Base-by-base conservation (phyloP, 139 green algal genomes). In the Yamagishiella unicocca region DNA sequence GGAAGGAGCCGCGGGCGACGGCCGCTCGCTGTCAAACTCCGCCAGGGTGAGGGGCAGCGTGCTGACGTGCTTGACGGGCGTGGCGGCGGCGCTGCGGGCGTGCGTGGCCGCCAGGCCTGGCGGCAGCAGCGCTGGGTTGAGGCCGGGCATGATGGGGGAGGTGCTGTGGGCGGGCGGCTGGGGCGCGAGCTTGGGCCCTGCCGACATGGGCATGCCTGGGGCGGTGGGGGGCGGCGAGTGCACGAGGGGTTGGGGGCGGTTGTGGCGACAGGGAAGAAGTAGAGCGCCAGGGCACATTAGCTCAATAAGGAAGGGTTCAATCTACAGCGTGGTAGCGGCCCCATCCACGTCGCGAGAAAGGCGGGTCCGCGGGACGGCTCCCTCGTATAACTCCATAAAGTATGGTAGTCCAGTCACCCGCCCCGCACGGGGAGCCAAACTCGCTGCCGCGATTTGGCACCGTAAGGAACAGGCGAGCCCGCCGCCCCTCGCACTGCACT, bases 61-160 rank as follows among this genome's bases (percentile, higher is more conserved):
- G 27, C 4, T 22, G 19, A 42, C n/a, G 54, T 55, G 40, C 62
- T 85, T 85, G 42, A 85, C 40, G 61, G 79, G 79, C 2, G 79
- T 85, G 61, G 27, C 61, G 42, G 61, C 40, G 19, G 79, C n/a
- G 42, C 79, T 85, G 61, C 79, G 79, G 0, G 61, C 79, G 43
- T 87, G 81, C 45, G 17, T 45, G 8, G 81, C 66, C 4, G 81
- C 66, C 17, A 84, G 55, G 77, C 81, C 29, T 8, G 64, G 64
- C 25, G 81, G 81, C 81, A 83, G 55, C 25, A 89, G 40, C n/a
- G 62, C 42, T 27, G 68, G 74, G 35, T 55, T 62, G 24, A 83
- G 55, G 29, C 72, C 72, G 17, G 71, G 54, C 10, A 54, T 55
- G n/a, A 88, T 43, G 29, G 67, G 67, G 35, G 82, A 80, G 64